Conservation (phyloP, 805 yeast species). For the Candida sakaeoensis region DNA sequence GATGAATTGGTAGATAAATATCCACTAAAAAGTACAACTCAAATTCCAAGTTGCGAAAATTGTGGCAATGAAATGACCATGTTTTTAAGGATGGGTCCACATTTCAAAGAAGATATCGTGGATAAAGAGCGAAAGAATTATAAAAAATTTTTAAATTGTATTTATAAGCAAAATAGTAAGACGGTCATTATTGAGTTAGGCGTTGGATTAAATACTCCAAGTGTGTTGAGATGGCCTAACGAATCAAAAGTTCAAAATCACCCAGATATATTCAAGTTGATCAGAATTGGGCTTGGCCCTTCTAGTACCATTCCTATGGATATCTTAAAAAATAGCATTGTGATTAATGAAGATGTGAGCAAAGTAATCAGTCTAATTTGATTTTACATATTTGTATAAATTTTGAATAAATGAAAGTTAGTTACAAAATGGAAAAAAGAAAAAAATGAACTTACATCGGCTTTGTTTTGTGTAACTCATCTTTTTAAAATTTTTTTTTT, state of each 20-base stretch:
- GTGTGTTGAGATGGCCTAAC: slow-evolving; percentile 7
- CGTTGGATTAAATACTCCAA: slow-evolving; percentile 8
- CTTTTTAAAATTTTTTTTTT: not conserved
- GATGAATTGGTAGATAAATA: not conserved
- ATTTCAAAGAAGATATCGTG: slow-evolving; percentile 4
- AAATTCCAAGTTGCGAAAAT: slow-evolving; percentile 5
- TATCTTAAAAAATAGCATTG: not conserved
- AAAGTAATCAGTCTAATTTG: slow-evolving; percentile 1
- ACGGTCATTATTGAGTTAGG: slow-evolving; percentile 5
- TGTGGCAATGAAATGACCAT: slow-evolving; percentile 6
- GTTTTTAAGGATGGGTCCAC: slow-evolving; percentile 6
- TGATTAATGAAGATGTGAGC: slow-evolving; percentile 3
- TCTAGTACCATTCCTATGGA: slow-evolving; percentile 4
- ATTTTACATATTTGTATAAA: too few species aligned
- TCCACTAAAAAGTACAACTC: not conserved
- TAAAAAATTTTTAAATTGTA: not conserved
- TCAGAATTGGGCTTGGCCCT: slow-evolving; percentile 6
- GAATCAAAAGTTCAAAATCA: slow-evolving; percentile 1
- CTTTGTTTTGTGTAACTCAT: slow-evolving; percentile 5
- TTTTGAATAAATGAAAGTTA: too few species aligned
- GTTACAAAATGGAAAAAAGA: not conserved
- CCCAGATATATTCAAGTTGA: slow-evolving; percentile 4
- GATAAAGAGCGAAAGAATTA: not conserved
- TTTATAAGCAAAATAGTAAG: not conserved
- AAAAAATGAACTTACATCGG: not conserved